These are phyloP conservation scores for Epichloe baconii DNA, from an alignment of 2,329 filamentous ascomycete genomes.

Conservation along the genomic window DNA sequence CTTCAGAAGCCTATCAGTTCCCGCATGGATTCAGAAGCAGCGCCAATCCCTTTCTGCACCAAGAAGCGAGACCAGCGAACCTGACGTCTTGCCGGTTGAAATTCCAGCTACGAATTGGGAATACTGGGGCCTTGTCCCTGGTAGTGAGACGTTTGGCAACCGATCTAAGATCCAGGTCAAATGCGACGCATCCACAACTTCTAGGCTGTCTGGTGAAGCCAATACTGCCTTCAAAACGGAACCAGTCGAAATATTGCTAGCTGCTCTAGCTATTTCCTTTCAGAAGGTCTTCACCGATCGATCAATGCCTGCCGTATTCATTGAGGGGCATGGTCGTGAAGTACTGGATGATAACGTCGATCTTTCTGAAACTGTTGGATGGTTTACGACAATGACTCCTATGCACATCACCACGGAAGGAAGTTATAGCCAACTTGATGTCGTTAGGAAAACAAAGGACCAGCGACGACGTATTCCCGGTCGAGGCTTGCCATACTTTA, in stretches of 20 bases:
- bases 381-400: conserved; percentile 31
- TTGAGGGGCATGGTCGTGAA: conserved; percentile 30
- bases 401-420: conserved; percentile 10
- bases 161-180: not conserved
- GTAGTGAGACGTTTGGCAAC: conserved; percentile 5
- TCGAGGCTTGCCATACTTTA: conserved; percentile 27
- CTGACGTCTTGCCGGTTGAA: conserved; percentile 3
- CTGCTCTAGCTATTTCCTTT: conserved; percentile 22
- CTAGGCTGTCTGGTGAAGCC: conserved; percentile 11
- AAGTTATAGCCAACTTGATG: conserved; percentile 2
- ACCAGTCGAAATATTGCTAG: conserved; percentile 26
- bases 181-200: not conserved
- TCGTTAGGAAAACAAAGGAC: conserved; percentile 20
- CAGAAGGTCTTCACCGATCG: conserved; percentile 20
- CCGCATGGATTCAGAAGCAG: conserved; percentile 21
- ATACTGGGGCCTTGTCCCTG: conserved; percentile 9
- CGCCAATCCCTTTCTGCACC: conserved; percentile 7
- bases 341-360: conserved; percentile 15
- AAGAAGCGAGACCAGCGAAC: conserved; percentile 10
- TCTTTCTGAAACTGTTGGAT: conserved; percentile 28
- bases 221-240: conserved; percentile 21
- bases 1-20: conserved; percentile 17
- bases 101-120: conserved; percentile 7
- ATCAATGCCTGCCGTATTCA: conserved; percentile 21
- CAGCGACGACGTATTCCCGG: conserved; percentile 18